Evolutionary conservation across 2,329 filamentous ascomycete species (phyloP), one percentile per base, ranked within the genome.

Genomic region (Xylariaceae sp.): DNA sequence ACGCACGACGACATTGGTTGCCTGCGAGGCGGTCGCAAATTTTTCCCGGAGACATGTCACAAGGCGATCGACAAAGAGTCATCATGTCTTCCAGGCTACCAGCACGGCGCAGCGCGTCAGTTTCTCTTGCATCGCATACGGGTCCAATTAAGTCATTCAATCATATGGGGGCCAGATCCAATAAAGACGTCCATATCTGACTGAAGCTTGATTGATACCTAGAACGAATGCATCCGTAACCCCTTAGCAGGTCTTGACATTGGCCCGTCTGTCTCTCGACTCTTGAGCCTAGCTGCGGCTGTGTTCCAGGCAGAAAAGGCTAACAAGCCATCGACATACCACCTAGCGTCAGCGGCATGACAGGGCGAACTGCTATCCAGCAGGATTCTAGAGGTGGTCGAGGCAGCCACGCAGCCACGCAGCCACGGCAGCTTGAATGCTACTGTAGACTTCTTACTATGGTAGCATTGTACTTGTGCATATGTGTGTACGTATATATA

Each of bases 341-440:
- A 37, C 14, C 14, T 12, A 7, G 42, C 32, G 48, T 32, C 43
- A 58, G 43, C 32, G 19, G 45, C 50, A 56, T 43, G 52, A 49
- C 44, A 56, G 51, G 59, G 59, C 59, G 52, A 29, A 54, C 50
- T 21, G 29, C 9, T 44, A 48, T 42, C 48, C 44, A 40, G 52
- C 44, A 48, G 52, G 41, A 46, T 53, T 58, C 50, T 50, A 59
- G 19, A 58, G 56, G 55, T 21, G 29, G 18, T 20, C 46, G 49
- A 56, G 59, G 52, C 55, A 55, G 58, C 58, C 59, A 61, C 59
- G 59, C 56, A 48, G 58, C 58, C 59, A 59, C 59, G 59, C 56
- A 48, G 44, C 45, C 37, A 49, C 16, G 20, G 29, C 48, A 41
- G 44, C 37, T 40, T 16, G 18, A 50, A 40, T 47, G 51, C 51